These are phyloP conservation scores for Pleurotus giganteus DNA, from an alignment of 768 basidiomycete genomes.

Conservation along the genomic window DNA sequence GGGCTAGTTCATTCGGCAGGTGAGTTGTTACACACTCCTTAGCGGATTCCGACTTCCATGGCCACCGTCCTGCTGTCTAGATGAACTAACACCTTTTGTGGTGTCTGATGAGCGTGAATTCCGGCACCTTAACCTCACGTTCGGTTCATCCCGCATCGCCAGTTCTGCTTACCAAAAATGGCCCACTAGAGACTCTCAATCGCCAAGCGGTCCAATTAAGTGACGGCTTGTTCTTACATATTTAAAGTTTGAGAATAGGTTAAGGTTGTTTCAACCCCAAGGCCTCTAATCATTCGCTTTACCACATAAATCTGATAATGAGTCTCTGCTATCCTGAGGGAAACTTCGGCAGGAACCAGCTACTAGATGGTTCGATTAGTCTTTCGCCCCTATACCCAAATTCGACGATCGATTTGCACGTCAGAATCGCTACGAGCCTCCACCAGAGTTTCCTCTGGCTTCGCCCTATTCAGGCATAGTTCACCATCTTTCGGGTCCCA, in stretches of 20 bases:
- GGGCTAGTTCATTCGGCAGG: constrained; percentile 90
- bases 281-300: constrained; percentile 92
- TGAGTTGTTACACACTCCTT: constrained; percentile 89
- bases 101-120: constrained; percentile 84
- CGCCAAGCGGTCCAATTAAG: constrained; percentile 80
- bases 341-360: constrained; percentile 92
- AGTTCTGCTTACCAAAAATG: constrained; percentile 77
- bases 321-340: constrained; percentile 62
- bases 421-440: constrained; percentile 95
- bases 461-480: constrained; percentile 87
- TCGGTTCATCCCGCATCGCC: constrained; percentile 71
- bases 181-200: constrained; percentile 81
- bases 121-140: constrained; percentile 74
- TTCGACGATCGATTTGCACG: constrained; percentile 95
- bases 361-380: constrained; percentile 95
- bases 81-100: constrained; percentile 86
- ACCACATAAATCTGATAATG: constrained; percentile 61
- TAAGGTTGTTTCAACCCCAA: constrained; percentile 88
- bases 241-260: constrained; percentile 83
- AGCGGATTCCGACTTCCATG: constrained; percentile 85
- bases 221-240: constrained; percentile 83
- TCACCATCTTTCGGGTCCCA: constrained; percentile 91
- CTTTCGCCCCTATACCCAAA: constrained; percentile 96
- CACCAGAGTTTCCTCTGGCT: constrained; percentile 97
- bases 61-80: constrained; percentile 87